These are phyloP conservation scores for Cladosporium halotolerans DNA, from an alignment of 2,329 filamentous ascomycete genomes.

Conservation along the genomic window DNA sequence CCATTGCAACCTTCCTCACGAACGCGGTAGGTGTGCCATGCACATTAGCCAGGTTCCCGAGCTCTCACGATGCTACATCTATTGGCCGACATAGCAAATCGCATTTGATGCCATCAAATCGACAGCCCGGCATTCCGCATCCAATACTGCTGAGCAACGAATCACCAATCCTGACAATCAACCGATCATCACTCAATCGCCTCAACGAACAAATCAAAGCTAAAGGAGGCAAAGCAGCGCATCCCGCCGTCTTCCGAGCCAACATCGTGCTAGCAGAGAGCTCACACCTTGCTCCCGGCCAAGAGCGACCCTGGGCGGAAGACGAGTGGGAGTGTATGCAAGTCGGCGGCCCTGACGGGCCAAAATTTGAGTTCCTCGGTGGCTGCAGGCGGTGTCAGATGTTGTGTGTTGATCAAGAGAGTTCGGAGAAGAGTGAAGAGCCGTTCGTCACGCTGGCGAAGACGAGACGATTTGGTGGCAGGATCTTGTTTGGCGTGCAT, in stretches of 20 bases:
- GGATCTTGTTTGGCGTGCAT: conserved; percentile 86
- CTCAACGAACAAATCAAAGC: conserved; percentile 67
- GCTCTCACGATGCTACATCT: conserved; percentile 47
- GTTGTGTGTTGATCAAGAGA: conserved; percentile 88
- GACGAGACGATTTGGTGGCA: conserved; percentile 74
- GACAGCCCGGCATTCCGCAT: conserved; percentile 27
- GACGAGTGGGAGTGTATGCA: conserved; percentile 66
- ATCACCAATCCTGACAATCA: conserved; percentile 83
- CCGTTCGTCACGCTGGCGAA: conserved; percentile 85
- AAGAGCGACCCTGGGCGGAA: conserved; percentile 64
- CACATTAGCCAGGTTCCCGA: conserved; percentile 73
- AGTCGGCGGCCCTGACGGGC: conserved; percentile 53
- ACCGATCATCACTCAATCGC: conserved; percentile 68
- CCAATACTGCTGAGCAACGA: conserved; percentile 85
- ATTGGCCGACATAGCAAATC: conserved; percentile 66
- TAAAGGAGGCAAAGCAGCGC: conserved; percentile 57
- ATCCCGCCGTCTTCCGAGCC: conserved; percentile 73
- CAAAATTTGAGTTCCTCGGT: conserved; percentile 63
- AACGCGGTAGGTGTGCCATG: conserved; percentile 70
- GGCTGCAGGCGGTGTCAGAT: conserved; percentile 89
- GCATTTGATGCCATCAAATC: conserved; percentile 47
- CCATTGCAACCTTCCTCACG: conserved; percentile 73
- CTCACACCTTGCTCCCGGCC: conserved; percentile 35
- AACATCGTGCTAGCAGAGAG: conserved; percentile 70
- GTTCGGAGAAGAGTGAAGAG: conserved; percentile 69